Conservation (phyloP, 1,284 basidiomycete species). For the Agaricales sp. region DNA sequence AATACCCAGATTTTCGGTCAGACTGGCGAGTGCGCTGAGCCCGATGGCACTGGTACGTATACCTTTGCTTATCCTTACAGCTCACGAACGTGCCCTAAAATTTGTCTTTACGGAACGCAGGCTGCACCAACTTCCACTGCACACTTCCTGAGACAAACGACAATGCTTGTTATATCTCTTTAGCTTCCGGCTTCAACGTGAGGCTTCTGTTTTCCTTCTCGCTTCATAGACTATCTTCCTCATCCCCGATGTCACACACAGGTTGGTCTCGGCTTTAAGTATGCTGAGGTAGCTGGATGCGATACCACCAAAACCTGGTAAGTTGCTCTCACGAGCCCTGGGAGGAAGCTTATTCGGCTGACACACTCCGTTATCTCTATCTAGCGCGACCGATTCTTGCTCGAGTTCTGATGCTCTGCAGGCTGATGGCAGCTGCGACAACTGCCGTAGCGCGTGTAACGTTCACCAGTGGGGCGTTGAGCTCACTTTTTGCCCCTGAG, state of each 20-base stretch:
- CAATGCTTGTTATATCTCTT: background rate
- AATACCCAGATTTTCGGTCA: background rate
- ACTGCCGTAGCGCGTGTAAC: background rate
- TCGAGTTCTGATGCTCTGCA: background rate
- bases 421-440: background rate
- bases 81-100: too few relatives aligned
- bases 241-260: background rate
- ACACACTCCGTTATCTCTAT: too few relatives aligned
- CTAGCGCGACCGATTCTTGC: too few relatives aligned
- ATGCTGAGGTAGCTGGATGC: background rate
- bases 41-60: background rate
- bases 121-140: background rate
- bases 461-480: background rate
- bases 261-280: background rate
- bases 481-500: background rate
- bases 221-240: background rate
- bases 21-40: background rate
- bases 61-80: background rate
- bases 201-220: background rate
- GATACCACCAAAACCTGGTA: background rate
- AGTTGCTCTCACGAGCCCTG: background rate
- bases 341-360: too few relatives aligned
- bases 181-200: background rate
- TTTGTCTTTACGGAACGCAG: too few relatives aligned
- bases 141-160: background rate